Conservation (phyloP, 1,284 basidiomycete species). For the Papiliotrema fonsecae region DNA sequence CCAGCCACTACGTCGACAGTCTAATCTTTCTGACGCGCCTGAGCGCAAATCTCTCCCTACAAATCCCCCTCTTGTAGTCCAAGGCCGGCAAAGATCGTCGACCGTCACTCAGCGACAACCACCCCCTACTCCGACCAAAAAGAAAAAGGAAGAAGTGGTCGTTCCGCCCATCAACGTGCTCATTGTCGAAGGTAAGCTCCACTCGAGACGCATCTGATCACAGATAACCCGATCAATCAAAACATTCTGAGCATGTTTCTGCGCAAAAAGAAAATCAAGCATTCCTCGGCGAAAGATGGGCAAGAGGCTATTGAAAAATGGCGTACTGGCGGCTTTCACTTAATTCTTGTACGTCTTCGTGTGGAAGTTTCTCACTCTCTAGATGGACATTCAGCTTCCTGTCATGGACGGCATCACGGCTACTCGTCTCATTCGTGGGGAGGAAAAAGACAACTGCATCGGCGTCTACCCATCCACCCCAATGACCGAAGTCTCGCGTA, state of each 20-base stretch:
- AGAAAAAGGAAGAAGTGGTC: slow-evolving; percentile 53
- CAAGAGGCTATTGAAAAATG: slow-evolving; percentile 95
- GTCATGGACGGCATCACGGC: slow-evolving; percentile 98
- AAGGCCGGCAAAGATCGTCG: slow-evolving; percentile 30
- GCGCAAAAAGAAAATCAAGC: slow-evolving; percentile 93
- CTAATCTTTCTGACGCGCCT: slow-evolving; percentile 16
- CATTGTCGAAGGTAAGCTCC: slow-evolving; percentile 79
- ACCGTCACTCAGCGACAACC: slow-evolving; percentile 22
- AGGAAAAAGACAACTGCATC: slow-evolving; percentile 67
- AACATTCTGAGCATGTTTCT: slow-evolving; percentile 94
- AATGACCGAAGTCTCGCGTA: slow-evolving; percentile 54
- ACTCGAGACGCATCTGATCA: not conserved
- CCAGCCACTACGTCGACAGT: slow-evolving; percentile 19
- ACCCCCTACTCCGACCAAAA: too few relatives aligned
- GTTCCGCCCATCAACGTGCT: slow-evolving; percentile 92
- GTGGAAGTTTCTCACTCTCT: slow-evolving; percentile 1
- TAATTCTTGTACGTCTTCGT: slow-evolving; percentile 73
- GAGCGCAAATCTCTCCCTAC: too few relatives aligned
- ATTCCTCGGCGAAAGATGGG: slow-evolving; percentile 90
- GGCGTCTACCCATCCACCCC: slow-evolving; percentile 65
- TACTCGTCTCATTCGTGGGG: slow-evolving; percentile 86
- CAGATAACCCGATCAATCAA: slow-evolving; percentile 98
- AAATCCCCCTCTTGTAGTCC: slow-evolving; percentile 32
- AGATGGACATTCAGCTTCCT: slow-evolving; percentile 99
- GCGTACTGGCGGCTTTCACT: slow-evolving; percentile 87